A percentile compares a stretch with the other conserved stretches of the same genome.
Evolutionary conservation across 1,139 yeast species (phyloP).

Genomic region (Debaryomyces sp.): DNA sequence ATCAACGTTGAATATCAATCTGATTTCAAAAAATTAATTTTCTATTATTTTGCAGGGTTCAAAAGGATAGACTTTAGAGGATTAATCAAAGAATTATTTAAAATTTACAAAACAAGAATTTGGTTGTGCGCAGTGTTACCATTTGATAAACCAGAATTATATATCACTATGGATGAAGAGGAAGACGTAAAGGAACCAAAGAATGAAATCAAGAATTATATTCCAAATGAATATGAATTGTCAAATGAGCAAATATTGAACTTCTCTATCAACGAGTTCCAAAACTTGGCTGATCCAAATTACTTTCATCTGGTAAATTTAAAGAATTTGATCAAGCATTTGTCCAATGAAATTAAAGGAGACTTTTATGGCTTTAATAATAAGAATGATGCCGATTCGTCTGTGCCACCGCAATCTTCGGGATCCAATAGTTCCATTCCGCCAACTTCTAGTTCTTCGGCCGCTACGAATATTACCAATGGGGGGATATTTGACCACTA

Average conservation of each 20-base stretch:
- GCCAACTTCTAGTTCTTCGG: neutral
- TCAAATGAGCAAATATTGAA: constrained; percentile 44
- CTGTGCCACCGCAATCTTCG: neutral
- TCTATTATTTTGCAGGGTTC: constrained; percentile 77
- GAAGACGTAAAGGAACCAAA: constrained; percentile 2
- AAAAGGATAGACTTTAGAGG: constrained; percentile 91
- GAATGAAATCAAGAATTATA: constrained; percentile 13
- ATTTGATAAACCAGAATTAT: constrained; percentile 36
- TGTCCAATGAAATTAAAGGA: constrained; percentile 39
- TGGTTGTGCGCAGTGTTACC: constrained; percentile 91
- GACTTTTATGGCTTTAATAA: constrained; percentile 45
- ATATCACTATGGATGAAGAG: constrained; percentile 17
- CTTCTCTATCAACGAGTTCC: constrained; percentile 43
- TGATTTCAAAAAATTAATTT: constrained; percentile 90
- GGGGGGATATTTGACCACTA: constrained; percentile 8
- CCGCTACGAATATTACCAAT: neutral
- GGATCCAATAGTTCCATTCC: neutral
- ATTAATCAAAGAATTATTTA: constrained; percentile 86
- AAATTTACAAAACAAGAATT: constrained; percentile 92
- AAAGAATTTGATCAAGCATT: constrained; percentile 36
- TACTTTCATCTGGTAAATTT: constrained; percentile 49
- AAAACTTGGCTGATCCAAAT: constrained; percentile 35
- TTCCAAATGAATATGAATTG: constrained; percentile 47
- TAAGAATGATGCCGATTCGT: neutral
- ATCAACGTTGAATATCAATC: constrained; percentile 91